Base-by-base conservation (phyloP, 208 protist species). In the Crithidia expoeki region DNA sequence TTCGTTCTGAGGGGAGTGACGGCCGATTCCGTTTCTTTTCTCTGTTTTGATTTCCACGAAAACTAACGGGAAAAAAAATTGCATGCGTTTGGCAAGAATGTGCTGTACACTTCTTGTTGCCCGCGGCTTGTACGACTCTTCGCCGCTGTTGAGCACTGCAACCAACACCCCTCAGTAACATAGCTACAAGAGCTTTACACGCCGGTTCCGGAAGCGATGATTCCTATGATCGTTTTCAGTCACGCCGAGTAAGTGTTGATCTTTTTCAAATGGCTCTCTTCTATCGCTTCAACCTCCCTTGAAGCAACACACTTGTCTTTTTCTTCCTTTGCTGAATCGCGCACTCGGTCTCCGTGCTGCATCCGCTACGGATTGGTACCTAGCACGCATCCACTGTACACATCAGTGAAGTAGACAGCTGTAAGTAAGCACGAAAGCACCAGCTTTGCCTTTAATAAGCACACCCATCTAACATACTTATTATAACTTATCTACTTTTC, bases 401-500 rank as follows among this genome's bases (percentile, higher is more conserved):
- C 36, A n/a, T 12, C 36, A 42, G 6, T 42, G 36, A 6, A 42
- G 10, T 42, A 42, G 36, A 42, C 6, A 42, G 36, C 36, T 42
- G 12, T 42, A 42, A 42, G 36, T 42, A 42, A 42, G 12, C 36
- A 42, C 6, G 12, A 6, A 42, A 42, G 12, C 6, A 42, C 6
- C 36, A 12, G 12, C 12, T 42, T 12, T 42, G 10, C 36, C 36
- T 12, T 42, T 42, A 42, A 12, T 42, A 42, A 42, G 36, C 36
- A 42, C 36, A n/a, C n/a, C n/a, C n/a, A n/a, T n/a, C n/a, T n/a
- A n/a, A n/a, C n/a, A n/a, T n/a, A n/a, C n/a, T 42, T 42, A 42
- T 42, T 12, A 16, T 6, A 42, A 16, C 59, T 75, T 21, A 60
- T 68, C 52, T 73, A 14, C 61, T 59, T 55, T 32, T 62, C 30